Percentiles rank a stretch among this genome's conserved stretches.
phyloP scores from a whole-genome alignment of 129 eudicot genomes.

The Flaveria brownii region DNA sequence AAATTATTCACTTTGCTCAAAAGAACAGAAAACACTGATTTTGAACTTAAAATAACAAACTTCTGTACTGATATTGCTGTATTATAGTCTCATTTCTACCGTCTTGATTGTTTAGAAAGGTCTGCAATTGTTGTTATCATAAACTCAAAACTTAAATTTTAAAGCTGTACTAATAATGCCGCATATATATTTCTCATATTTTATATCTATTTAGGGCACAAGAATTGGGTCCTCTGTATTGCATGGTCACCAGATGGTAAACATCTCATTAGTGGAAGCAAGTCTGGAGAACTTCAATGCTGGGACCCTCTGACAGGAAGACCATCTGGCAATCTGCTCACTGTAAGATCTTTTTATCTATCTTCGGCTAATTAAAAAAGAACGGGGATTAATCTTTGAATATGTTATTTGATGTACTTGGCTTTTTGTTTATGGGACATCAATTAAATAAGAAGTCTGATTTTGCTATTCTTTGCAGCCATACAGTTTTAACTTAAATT shows the following conservation, averaged over 20 bases:
- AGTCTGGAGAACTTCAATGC: conserved; percentile 87
- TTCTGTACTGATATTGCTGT: background rate
- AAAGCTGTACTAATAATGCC: background rate
- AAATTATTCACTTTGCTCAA: conserved; percentile 3
- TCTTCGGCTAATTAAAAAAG: background rate
- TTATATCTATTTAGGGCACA: conserved; percentile 63
- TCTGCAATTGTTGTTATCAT: background rate
- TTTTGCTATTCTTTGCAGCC: background rate
- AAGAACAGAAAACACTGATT: background rate
- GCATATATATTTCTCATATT: background rate
- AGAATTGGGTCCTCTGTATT: conserved; percentile 93
- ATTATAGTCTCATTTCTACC: background rate
- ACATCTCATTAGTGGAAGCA: conserved; percentile 94
- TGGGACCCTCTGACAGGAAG: conserved; percentile 91
- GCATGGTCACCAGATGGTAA: conserved; percentile 99
- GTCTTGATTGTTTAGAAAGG: background rate
- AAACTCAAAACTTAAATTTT: background rate
- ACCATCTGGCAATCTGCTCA: conserved; percentile 67
- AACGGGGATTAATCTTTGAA: background rate
- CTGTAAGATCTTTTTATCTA: conserved; percentile 40
- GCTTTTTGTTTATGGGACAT: background rate
- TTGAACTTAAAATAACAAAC: background rate
- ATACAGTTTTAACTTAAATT: background rate
- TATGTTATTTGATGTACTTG: background rate
- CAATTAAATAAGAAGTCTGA: background rate